Evolutionary conservation across 2,329 filamentous ascomycete species (phyloP).

Genomic region (Aspergillus awamori): DNA sequence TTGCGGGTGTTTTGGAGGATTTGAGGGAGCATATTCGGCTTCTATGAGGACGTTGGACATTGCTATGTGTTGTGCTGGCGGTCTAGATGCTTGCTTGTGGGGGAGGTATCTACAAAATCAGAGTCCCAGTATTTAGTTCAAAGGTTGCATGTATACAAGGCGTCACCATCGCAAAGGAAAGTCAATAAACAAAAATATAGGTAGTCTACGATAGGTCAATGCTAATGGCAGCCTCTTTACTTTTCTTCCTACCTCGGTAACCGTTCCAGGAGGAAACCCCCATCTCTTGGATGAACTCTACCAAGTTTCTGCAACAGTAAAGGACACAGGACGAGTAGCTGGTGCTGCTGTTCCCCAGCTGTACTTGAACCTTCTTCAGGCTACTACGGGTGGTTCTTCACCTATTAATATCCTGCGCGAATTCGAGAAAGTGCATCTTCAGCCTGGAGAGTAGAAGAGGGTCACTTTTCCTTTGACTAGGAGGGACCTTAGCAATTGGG

Average conservation of each 20-base stretch:
- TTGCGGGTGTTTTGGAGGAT: neutral
- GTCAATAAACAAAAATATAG: too few relatives aligned
- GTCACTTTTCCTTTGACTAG: neutral
- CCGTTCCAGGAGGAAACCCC: slow-evolving; percentile 39
- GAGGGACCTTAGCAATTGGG: neutral
- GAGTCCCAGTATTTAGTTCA: too few relatives aligned
- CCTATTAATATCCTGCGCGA: slow-evolving; percentile 42
- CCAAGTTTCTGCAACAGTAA: neutral
- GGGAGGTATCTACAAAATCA: too few relatives aligned
- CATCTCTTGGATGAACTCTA: neutral
- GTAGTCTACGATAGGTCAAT: too few relatives aligned
- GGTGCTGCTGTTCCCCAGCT: slow-evolving; percentile 60
- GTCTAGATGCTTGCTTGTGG: too few relatives aligned
- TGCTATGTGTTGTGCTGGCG: too few relatives aligned
- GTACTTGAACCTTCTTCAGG: slow-evolving; percentile 52
- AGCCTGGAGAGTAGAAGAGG: slow-evolving; percentile 29
- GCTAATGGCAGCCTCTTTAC: neutral
- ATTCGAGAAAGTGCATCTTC: slow-evolving; percentile 55
- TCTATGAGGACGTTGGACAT: neutral
- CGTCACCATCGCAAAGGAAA: too few relatives aligned
- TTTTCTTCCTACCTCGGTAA: slow-evolving; percentile 31
- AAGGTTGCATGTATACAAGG: too few relatives aligned
- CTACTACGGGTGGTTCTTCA: slow-evolving; percentile 31
- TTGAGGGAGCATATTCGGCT: neutral
- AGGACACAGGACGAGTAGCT: slow-evolving; percentile 49